Base-by-base conservation (phyloP, 1,139 yeast species). In the Geotrichum macrosporum region DNA sequence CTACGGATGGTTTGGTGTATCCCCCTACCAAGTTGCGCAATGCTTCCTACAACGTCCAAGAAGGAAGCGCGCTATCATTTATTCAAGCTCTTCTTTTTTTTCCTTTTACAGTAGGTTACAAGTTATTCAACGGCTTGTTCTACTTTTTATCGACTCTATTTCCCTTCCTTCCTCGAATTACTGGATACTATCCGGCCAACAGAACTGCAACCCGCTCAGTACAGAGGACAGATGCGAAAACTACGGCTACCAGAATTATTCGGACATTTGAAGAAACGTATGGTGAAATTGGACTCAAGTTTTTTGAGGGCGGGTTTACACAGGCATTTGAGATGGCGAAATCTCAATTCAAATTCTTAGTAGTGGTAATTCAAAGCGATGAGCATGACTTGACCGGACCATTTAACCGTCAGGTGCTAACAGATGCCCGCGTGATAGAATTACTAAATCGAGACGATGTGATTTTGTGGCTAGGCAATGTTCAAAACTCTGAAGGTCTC, bases 401-500 rank as follows among this genome's bases (percentile, higher is more conserved):
- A 3, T 78, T 85, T 48, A 76, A 81, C 49, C 66, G 73, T n/a
- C 72, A 74, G 12, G 73, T 84, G 3, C 65, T 88, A 36, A 68
- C 80, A 32, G 72, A 77, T 54, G 74, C 74, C 1, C 67, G 66
- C 29, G 79, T 87, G 48, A 67, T 77, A 5, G 67, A 68, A 8
- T 67, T 82, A 42, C 66, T 85, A 41, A 60, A 61, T 27, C 76
- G 77, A 46, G 74, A 74, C 44, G 70, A 75, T 39, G 64, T 81
- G 3, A 59, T 87, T 2, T 69, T 87, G 4, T 92, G 97, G 97
- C 95, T 94, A 31, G 96, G 96, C 6, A 84, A 85, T 61, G 77
- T 84, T 26, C 75, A 78, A 13, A 79, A 81, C 52, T 78, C 88
- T 12, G 97, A 92, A 64, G 86, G 94, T 1, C 82, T 79, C 59